Evolutionary conservation across 257 asterid species (phyloP), one percentile per base, ranked within the genome.

Genomic region (Nicotiana obtusifolia): DNA sequence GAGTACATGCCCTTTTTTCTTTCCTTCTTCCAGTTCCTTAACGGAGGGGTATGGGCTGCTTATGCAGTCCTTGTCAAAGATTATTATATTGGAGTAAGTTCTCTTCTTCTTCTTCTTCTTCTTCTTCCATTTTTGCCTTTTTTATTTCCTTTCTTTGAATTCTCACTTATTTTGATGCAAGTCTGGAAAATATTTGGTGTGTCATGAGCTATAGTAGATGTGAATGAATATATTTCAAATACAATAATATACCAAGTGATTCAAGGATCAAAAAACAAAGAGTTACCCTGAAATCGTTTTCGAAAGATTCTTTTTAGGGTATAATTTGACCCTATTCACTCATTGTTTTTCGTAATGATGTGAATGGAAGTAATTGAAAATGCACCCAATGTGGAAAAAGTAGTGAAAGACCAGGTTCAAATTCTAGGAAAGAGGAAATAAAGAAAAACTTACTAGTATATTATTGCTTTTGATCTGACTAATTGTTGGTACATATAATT

Each of bases 1-100:
- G 86, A 88, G 81, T 94, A 90, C 81, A 92, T 92, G 96, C 98
- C 98, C 0, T 92, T 92, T 60, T 83, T 80, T 17, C 92, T 92
- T 7, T 88, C 97, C 5, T 88, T 94, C 80, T 91, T 89, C 82
- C 98, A 90, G 20, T 89, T 90, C 69, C 87, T 91, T 41, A 94
- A 91, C n/a, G 94, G 88, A 0, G 94, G 89, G 0, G 75, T 87
- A 0, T 94, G 98, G 98, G 77, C 87, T 52, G 88, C 87, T 4
- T 92, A 89, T 80, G 90, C 96, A 3, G 16, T 92, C 17, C 83
- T 93, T 10, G 31, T 89, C 47, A 85, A 83, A 85, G 97, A 91
- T 59, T 82, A 75, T 79, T 92, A 87, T 54, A 76, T 93, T 1
- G 92, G 91, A 62, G 98, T 93, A 90, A 89, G 85, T 64, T 52